These are phyloP conservation scores for Neurospora sp. DNA, from an alignment of 495 filamentous ascomycete genomes.

Conservation along the genomic window DNA sequence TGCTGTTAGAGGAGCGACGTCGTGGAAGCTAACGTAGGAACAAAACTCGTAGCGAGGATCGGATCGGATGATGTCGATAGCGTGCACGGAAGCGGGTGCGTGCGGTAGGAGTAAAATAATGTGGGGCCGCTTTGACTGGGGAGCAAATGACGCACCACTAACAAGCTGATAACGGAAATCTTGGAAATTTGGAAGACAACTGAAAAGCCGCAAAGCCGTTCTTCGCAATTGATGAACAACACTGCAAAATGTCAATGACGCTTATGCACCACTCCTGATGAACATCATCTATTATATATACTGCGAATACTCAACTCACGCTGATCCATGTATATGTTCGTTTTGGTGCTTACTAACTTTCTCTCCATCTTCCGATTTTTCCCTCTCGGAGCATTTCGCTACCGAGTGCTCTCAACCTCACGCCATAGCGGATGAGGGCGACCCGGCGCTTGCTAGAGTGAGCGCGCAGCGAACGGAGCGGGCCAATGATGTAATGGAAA, in stretches of 20 bases:
- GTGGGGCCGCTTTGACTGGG: neutral
- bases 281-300: neutral
- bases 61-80: neutral
- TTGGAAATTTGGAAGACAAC: neutral
- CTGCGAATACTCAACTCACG: neutral
- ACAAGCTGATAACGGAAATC: neutral
- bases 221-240: neutral
- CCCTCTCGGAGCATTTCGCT: neutral
- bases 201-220: neutral
- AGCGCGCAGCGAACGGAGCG: neutral
- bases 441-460: neutral
- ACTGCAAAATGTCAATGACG: neutral
- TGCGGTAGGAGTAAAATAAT: neutral
- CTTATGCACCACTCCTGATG: neutral
- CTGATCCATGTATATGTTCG: neutral
- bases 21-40: neutral
- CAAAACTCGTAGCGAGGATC: neutral
- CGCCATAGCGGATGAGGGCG: neutral
- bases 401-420: neutral
- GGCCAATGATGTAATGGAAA: neutral
- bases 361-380: neutral
- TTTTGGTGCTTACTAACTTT: neutral
- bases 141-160: neutral
- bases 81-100: neutral
- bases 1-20: neutral